Conservation (phyloP, 208 protist species). For the Leptomonas seymouri region DNA sequence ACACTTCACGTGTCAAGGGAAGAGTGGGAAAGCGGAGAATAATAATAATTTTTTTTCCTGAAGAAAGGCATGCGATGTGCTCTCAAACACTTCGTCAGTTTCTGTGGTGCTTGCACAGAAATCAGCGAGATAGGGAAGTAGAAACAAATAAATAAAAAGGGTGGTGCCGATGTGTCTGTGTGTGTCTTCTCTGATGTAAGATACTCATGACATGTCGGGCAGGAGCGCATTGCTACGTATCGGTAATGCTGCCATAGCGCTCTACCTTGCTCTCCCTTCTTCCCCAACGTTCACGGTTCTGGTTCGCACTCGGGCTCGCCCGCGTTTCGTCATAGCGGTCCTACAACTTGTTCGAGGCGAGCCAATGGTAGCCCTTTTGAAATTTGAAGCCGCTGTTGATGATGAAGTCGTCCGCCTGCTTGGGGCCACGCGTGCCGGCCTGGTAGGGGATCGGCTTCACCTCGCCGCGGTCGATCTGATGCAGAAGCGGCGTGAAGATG, state of each 20-base stretch:
- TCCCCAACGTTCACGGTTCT: background rate
- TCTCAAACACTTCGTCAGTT: no score
- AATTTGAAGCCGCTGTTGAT: conserved; percentile 60
- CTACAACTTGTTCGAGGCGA: conserved; percentile 65
- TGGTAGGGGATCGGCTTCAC: conserved; percentile 68
- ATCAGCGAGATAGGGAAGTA: no score
- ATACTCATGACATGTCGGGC: no score
- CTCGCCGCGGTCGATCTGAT: conserved; percentile 83
- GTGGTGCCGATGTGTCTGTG: no score
- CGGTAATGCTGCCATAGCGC: background rate
- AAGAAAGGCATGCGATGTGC: background rate
- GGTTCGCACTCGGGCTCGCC: background rate
- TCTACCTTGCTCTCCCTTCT: background rate
- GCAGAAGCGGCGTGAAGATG: conserved; percentile 91
- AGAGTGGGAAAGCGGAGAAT: conserved; percentile 2
- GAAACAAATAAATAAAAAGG: no score
- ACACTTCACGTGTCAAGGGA: conserved; percentile 11
- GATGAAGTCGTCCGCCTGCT: conserved; percentile 75
- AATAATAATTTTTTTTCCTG: no score
- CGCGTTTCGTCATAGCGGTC: background rate
- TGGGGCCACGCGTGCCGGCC: conserved; percentile 85
- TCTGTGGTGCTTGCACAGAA: no score
- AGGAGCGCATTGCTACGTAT: no score
- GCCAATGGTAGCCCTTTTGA: conserved; percentile 55
- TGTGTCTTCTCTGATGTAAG: no score